Percentiles rank a stretch among this genome's conserved stretches.
phyloP scores from a whole-genome alignment of 1,284 basidiomycete species.

The Trichosporon asahii region DNA sequence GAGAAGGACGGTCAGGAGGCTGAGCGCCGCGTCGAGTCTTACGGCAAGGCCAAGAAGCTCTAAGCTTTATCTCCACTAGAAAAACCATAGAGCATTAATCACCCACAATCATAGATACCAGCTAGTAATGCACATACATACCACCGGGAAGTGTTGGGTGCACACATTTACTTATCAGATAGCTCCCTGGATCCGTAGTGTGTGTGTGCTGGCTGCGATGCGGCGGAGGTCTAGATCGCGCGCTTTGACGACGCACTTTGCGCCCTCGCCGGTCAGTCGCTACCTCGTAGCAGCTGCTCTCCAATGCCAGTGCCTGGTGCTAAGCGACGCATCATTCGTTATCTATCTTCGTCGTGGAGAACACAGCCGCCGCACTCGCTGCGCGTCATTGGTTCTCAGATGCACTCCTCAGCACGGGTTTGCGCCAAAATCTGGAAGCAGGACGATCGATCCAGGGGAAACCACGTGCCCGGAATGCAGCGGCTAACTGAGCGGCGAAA shows the following conservation, averaged over 20 bases:
- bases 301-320: no score
- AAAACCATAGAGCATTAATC: conserved; percentile 2
- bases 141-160: background rate
- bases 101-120: background rate
- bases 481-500: conserved; percentile 4
- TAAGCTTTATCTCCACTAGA: background rate
- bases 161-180: background rate
- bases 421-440: background rate
- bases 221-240: no score
- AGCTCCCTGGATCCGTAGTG: background rate
- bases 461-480: background rate
- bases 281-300: no score
- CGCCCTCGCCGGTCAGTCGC: no score
- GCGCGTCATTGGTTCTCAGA: background rate
- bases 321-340: no score
- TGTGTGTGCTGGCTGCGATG: no score
- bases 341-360: background rate
- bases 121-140: conserved; percentile 3
- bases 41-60: conserved; percentile 23
- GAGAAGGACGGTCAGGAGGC: conserved; percentile 69
- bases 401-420: background rate
- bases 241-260: no score
- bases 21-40: conserved; percentile 59
- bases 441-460: background rate
- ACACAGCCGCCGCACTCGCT: background rate